Evolutionary conservation across 139 green algal species (phyloP), one percentile per base, ranked within the genome.

Genomic region (Astrephomene gubernaculifera): DNA sequence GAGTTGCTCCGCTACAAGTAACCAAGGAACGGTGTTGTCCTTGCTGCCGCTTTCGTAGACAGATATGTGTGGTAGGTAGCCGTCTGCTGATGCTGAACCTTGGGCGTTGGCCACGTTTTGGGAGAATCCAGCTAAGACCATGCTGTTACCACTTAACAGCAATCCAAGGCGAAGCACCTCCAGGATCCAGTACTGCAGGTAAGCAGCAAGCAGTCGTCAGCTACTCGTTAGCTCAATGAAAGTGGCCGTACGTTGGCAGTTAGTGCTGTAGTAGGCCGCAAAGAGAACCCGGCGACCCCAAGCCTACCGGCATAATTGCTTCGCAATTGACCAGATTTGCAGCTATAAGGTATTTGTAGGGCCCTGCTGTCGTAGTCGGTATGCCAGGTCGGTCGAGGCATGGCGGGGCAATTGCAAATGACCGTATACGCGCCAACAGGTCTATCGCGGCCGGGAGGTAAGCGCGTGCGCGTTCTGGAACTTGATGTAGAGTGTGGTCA

Each of bases 21-120:
- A 39, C 68, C 36, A 75, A 14, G 41, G 4, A 21, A 24, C 38
- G 9, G 68, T 75, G 19, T 53, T 57, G 35, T 75, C 68, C 68
- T 14, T 75, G 68, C 68, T 75, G 38, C 68, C 68, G 38, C 68
- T 75, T 39, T 75, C 68, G 33, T 75, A 75, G 38, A 75, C 68
- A 53, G 68, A 75, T 31, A 75, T 54, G 38, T 75, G 68, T 24
- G 53, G 38, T 2, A 19, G 14, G 8, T 39, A 57, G 2, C 68
- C 68, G 22, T 57, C 38, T 39, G 38, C 52, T 1, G 9, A 22
- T 25, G 14, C 12, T 1, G 17, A 36, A 17, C 53, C 68, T 36
- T 9, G 2, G 8, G 25, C 25, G 52, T 38, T 75, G 22, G n/a
- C n/a, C n/a, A 75, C 25, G 8, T 75, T 75, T 21, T 75, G 68